A percentile compares a stretch with the other conserved stretches of the same genome.
Evolutionary conservation across 176 grass and related monocot genomes (phyloP).

Genomic region (Carex parvula): DNA sequence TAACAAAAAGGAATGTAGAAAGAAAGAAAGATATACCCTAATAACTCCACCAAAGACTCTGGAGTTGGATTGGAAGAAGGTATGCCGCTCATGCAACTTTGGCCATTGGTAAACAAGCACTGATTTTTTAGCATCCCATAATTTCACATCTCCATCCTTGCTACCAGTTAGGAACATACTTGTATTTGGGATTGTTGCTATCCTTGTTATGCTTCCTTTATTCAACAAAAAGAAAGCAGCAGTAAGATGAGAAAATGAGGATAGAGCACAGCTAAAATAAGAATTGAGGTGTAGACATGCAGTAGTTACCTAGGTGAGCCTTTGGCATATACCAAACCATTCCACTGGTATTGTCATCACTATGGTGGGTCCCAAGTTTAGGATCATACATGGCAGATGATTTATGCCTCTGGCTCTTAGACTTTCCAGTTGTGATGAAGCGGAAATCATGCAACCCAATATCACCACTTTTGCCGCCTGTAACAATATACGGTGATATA

Average conservation of each 20-base stretch:
- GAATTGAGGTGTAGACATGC: neutral
- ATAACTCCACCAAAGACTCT: constrained; percentile 80
- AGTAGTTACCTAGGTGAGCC: constrained; percentile 73
- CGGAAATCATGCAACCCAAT: constrained; percentile 79
- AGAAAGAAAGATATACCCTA: constrained; percentile 49
- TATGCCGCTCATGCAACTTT: constrained; percentile 91
- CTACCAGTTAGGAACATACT: constrained; percentile 93
- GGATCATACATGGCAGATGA: constrained; percentile 30
- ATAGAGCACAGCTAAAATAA: constrained; percentile 6
- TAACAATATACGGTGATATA: constrained; percentile 71
- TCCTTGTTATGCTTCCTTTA: constrained; percentile 75
- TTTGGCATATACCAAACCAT: constrained; percentile 95
- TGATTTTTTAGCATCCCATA: constrained; percentile 93
- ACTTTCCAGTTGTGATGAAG: constrained; percentile 76
- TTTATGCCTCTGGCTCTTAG: constrained; percentile 45
- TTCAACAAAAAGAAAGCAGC: neutral
- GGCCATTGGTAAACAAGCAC: constrained; percentile 76
- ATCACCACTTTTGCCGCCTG: constrained; percentile 87
- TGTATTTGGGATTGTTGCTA: constrained; percentile 72
- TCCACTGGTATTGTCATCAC: constrained; percentile 43
- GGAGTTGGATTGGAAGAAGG: constrained; percentile 94
- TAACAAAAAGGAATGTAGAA: neutral
- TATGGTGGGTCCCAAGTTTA: constrained; percentile 33
- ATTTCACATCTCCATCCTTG: constrained; percentile 98
- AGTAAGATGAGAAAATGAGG: neutral